phyloP scores from a whole-genome alignment of 2,329 filamentous ascomycete species.

The Aspergillus thermomutatus region DNA sequence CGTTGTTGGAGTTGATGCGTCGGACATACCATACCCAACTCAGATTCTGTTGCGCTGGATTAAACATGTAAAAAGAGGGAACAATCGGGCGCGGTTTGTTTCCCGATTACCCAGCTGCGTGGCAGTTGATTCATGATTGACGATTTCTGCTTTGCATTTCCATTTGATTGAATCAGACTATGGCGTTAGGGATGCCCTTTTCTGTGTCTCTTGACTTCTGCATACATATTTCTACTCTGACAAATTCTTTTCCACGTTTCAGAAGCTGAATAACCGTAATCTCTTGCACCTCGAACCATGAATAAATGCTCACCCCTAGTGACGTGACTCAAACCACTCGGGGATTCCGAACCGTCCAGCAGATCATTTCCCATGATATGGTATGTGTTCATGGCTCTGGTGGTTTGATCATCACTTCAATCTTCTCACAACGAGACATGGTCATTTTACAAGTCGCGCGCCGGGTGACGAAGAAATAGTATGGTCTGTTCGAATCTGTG shows the following conservation, averaged over 20 bases:
- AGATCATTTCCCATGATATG: background rate
- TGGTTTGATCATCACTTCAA: background rate
- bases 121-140: constrained; percentile 13
- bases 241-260: background rate
- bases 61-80: background rate
- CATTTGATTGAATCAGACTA: constrained; percentile 5
- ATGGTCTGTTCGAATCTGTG: background rate
- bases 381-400: background rate
- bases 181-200: constrained; percentile 21
- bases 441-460: background rate
- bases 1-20: background rate
- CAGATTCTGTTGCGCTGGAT: background rate
- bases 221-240: constrained; percentile 4
- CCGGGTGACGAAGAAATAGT: background rate
- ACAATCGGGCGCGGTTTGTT: background rate
- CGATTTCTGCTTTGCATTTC: constrained; percentile 7
- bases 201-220: constrained; percentile 10
- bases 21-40: background rate
- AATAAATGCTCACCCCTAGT: background rate
- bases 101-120: background rate
- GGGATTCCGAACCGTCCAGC: background rate
- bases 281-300: background rate
- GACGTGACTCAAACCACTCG: background rate
- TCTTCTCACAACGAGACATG: background rate
- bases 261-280: background rate